A percentile compares a stretch with the other conserved stretches of the same genome.
Conservation (phyloP, 2,329 filamentous ascomycete species). For the Ophiocordyceps camponoti-leonardi region DNA sequence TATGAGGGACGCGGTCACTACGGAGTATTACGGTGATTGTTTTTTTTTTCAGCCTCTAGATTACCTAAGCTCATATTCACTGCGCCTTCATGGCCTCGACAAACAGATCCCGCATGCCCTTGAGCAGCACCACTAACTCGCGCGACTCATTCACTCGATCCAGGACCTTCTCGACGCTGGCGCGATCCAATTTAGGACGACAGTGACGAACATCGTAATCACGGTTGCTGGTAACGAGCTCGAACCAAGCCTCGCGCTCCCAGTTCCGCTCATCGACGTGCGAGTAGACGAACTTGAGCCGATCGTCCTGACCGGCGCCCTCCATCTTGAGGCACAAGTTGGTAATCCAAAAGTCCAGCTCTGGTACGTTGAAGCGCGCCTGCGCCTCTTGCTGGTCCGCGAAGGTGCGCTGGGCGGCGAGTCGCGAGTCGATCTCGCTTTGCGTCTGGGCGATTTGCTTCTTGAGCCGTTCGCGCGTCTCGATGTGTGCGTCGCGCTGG, state of each 20-base stretch:
- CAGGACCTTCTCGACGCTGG: slow-evolving; percentile 59
- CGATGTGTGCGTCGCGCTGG: slow-evolving; percentile 43
- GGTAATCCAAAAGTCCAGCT: slow-evolving; percentile 90
- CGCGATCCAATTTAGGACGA: slow-evolving; percentile 65
- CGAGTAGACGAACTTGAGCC: slow-evolving; percentile 77
- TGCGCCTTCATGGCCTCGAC: slow-evolving; percentile 44
- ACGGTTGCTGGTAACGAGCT: slow-evolving; percentile 61
- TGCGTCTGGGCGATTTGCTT: slow-evolving; percentile 51
- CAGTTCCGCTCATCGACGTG: slow-evolving; percentile 76
- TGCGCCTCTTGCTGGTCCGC: slow-evolving; percentile 66
- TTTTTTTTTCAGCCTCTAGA: background rate
- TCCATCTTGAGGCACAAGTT: slow-evolving; percentile 82
- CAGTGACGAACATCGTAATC: slow-evolving; percentile 77
- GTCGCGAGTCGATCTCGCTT: slow-evolving; percentile 47
- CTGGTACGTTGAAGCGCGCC: slow-evolving; percentile 74
- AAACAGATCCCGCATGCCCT: slow-evolving; percentile 71
- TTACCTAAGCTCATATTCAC: slow-evolving; percentile 3
- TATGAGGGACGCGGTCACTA: background rate
- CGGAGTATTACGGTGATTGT: background rate
- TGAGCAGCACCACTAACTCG: slow-evolving; percentile 55
- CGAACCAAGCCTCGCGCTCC: slow-evolving; percentile 86
- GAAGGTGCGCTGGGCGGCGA: slow-evolving; percentile 56
- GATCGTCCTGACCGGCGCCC: slow-evolving; percentile 67
- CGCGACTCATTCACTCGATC: slow-evolving; percentile 69
- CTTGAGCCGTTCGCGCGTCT: slow-evolving; percentile 37